These are phyloP conservation scores for Cordyceps cicadae DNA, from an alignment of 2,329 filamentous ascomycete genomes.

Conservation along the genomic window DNA sequence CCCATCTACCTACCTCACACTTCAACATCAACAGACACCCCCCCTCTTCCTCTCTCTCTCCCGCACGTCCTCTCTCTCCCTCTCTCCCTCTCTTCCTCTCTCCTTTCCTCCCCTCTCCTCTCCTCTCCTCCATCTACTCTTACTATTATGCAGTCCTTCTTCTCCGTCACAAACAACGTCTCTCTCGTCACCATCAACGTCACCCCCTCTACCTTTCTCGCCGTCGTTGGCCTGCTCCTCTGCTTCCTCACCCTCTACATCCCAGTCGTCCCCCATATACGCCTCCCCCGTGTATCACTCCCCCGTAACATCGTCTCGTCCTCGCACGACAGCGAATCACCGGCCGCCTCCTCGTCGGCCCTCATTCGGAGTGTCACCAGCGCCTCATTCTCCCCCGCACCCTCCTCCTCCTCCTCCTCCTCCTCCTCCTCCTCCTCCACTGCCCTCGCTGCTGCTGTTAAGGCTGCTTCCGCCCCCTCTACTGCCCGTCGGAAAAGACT, in stretches of 20 bases:
- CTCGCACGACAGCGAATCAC: conserved; percentile 4
- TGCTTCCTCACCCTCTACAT: conserved; percentile 44
- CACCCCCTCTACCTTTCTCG: conserved; percentile 50
- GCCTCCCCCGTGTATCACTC: conserved; percentile 28
- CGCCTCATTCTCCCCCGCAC: not conserved
- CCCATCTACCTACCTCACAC: no score
- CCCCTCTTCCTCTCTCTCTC: no score
- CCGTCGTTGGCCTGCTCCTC: conserved; percentile 40
- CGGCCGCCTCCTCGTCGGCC: not conserved
- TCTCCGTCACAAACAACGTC: conserved; percentile 55
- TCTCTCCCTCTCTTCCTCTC: no score
- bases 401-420: not conserved
- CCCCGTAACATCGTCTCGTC: conserved; percentile 4
- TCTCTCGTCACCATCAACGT: conserved; percentile 51
- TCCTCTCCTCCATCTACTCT: conserved; percentile 13
- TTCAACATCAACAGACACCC: no score
- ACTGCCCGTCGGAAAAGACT: not conserved
- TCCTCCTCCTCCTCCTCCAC: not conserved
- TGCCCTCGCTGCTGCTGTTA: conserved; percentile 5
- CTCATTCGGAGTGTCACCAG: not conserved
- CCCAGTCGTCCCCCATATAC: conserved; percentile 24
- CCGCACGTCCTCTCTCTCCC: not conserved
- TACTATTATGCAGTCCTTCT: conserved; percentile 49
- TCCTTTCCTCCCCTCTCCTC: not conserved
- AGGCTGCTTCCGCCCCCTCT: conserved; percentile 6